These are phyloP conservation scores for Begonia fuchsioides DNA, from an alignment of 306 rosid species.

Conservation along the genomic window DNA sequence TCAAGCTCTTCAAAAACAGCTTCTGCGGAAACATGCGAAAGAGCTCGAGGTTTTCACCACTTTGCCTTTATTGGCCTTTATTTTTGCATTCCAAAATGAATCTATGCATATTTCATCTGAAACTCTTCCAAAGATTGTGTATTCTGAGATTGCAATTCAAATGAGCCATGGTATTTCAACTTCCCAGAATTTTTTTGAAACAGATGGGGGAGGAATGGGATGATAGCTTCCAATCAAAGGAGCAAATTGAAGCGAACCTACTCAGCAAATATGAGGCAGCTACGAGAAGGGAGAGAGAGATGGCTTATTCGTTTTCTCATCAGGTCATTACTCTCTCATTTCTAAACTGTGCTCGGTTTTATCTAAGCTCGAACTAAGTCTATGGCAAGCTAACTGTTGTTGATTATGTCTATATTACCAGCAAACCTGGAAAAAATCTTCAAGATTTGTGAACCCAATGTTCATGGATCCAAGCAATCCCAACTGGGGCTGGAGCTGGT, in stretches of 20 bases:
- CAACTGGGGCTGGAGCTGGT: slow-evolving; percentile 99
- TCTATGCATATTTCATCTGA: too few relatives aligned
- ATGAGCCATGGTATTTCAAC: too few relatives aligned
- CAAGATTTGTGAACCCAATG: slow-evolving; percentile 62
- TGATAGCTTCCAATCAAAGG: slow-evolving; percentile 88
- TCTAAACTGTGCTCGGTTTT: neutral
- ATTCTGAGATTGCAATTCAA: too few relatives aligned
- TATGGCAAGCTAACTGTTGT: too few relatives aligned
- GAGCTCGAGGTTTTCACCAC: slow-evolving; percentile 46
- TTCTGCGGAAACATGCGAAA: slow-evolving; percentile 80
- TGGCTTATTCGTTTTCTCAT: slow-evolving; percentile 94
- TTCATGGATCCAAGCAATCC: slow-evolving; percentile 97
- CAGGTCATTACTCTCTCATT: slow-evolving; percentile 45
- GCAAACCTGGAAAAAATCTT: slow-evolving; percentile 70
- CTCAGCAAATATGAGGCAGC: slow-evolving; percentile 82
- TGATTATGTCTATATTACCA: slow-evolving; percentile 10
- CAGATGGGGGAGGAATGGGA: slow-evolving; percentile 99
- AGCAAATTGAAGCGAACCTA: slow-evolving; percentile 78
- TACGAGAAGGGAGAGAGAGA: slow-evolving; percentile 86
- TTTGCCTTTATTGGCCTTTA: slow-evolving; percentile 5
- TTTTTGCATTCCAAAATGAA: too few relatives aligned
- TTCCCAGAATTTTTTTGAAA: neutral
- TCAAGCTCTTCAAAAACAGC: slow-evolving; percentile 88
- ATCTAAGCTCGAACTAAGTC: too few relatives aligned
- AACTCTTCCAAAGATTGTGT: too few relatives aligned